phyloP scores from a whole-genome alignment of 2,329 filamentous ascomycete species.

The Stagonosporopsis vannaccii region DNA sequence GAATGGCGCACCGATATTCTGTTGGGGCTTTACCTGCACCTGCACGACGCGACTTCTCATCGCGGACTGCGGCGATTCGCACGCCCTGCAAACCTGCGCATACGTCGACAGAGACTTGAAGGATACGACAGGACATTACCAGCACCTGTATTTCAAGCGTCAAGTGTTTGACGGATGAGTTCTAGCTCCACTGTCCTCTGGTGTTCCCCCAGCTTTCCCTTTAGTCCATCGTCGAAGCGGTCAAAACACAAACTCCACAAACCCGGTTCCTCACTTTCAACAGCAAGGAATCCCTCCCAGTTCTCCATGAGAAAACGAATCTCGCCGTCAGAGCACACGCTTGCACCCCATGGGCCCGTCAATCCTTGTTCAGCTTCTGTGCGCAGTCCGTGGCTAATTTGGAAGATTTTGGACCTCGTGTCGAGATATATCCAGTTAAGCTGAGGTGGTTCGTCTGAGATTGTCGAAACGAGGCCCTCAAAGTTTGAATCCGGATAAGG shows the following conservation, averaged over 20 bases:
- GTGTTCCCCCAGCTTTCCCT: slow-evolving; percentile 38
- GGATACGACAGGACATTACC: background rate
- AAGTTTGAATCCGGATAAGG: slow-evolving; percentile 56
- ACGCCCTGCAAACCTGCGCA: background rate
- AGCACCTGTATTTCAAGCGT: background rate
- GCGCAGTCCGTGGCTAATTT: slow-evolving; percentile 58
- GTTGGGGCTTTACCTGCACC: slow-evolving; percentile 1
- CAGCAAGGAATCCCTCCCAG: slow-evolving; percentile 63
- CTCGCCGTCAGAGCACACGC: slow-evolving; percentile 75
- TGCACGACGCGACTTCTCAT: slow-evolving; percentile 4
- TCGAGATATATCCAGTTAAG: slow-evolving; percentile 74
- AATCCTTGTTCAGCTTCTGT: slow-evolving; percentile 66
- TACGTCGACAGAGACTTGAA: background rate
- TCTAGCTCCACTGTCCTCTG: slow-evolving; percentile 29
- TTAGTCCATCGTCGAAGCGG: slow-evolving; percentile 52
- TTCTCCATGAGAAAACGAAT: slow-evolving; percentile 60
- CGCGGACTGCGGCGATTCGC: background rate
- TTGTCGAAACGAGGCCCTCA: slow-evolving; percentile 56
- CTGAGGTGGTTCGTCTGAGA: slow-evolving; percentile 63
- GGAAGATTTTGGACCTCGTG: slow-evolving; percentile 56
- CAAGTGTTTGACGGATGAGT: slow-evolving; percentile 23
- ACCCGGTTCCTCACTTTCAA: slow-evolving; percentile 56
- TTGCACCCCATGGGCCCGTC: slow-evolving; percentile 57
- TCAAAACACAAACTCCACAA: slow-evolving; percentile 62
- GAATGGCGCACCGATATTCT: background rate